phyloP scores from a whole-genome alignment of 371 early-diverging fungal species.

The Lichtheimia hyalospora region DNA sequence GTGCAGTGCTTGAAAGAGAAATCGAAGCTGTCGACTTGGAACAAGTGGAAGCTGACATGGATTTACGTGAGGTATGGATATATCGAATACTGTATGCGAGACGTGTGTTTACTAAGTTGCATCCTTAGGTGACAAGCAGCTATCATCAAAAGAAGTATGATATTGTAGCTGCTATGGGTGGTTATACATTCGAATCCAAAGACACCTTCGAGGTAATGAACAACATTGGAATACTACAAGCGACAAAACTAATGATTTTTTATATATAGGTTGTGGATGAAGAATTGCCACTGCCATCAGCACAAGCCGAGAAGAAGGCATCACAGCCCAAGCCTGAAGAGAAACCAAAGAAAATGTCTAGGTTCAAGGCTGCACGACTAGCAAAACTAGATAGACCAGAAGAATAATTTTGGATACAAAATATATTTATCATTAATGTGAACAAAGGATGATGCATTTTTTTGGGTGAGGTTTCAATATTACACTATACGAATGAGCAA shows the following conservation, averaged over 20 bases:
- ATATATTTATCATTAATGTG: too few species aligned
- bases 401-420: too few species aligned
- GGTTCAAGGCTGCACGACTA: constrained; percentile 50
- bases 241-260: not conserved
- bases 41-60: constrained; percentile 59
- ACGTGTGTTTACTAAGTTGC: not conserved
- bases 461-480: too few species aligned
- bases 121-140: constrained; percentile 12
- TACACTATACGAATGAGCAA: too few species aligned
- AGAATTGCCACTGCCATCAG: constrained; percentile 37
- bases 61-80: constrained; percentile 45
- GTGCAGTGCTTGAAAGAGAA: constrained; percentile 55
- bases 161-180: constrained; percentile 40
- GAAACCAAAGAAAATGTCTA: constrained; percentile 39
- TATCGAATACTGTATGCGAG: not conserved
- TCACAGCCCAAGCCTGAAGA: constrained; percentile 16
- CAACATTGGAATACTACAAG: not conserved
- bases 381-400: not conserved
- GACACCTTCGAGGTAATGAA: constrained; percentile 40
- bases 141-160: constrained; percentile 36
- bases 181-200: constrained; percentile 36
- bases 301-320: constrained; percentile 5
- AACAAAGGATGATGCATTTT: too few species aligned
- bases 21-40: constrained; percentile 53
- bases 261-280: constrained; percentile 38